Conservation (phyloP, 2,329 filamentous ascomycete genomes). For the Pyrenophora tritici-repentis region DNA sequence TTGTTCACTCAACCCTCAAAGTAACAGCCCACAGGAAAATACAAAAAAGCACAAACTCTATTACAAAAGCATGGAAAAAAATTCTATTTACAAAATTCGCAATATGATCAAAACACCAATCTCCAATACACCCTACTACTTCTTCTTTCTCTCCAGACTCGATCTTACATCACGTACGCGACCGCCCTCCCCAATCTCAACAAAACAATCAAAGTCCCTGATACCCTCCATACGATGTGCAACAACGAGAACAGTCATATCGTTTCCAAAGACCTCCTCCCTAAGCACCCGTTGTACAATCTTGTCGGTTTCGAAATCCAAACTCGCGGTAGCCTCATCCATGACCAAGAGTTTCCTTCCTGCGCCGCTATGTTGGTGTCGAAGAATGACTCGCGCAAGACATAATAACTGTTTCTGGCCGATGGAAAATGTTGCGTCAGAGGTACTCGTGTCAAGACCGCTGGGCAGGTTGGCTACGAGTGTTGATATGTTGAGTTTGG, state of each 20-base stretch:
- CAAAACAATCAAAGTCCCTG: neutral
- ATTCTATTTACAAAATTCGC: too few relatives aligned
- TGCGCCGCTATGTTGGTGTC: neutral
- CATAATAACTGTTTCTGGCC: neutral
- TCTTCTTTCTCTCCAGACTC: neutral
- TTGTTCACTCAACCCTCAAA: too few relatives aligned
- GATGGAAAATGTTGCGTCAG: neutral
- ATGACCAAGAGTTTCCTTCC: neutral
- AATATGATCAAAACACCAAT: too few relatives aligned
- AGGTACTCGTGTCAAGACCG: neutral
- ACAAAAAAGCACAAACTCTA: too few relatives aligned
- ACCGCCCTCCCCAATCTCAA: neutral
- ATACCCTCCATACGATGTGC: neutral
- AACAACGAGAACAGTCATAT: neutral
- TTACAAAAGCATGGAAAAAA: too few relatives aligned
- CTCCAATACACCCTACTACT: too few relatives aligned
- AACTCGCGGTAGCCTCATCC: neutral
- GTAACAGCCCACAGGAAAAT: too few relatives aligned
- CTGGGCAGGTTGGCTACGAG: neutral
- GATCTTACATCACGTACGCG: neutral
- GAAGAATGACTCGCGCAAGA: neutral
- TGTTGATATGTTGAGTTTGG: neutral
- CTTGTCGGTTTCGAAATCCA: neutral
- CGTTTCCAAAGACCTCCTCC: neutral
- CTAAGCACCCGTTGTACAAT: neutral